phyloP scores from a whole-genome alignment of 176 grass and related monocot genomes.

The Aegilops longissima region DNA sequence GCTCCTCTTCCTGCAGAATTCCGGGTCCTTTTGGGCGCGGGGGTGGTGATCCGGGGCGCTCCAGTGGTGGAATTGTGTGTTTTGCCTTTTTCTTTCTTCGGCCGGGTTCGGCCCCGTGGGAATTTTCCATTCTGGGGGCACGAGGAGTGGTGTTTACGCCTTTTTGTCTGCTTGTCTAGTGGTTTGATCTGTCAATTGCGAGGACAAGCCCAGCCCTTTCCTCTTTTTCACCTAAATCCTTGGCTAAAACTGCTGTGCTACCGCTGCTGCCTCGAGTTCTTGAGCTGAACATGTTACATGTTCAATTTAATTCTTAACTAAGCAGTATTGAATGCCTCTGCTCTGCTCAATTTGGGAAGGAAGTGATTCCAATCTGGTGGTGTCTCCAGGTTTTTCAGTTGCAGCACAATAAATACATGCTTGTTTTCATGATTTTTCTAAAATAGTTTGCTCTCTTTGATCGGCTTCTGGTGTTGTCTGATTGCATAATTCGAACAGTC shows the following conservation, averaged over 20 bases:
- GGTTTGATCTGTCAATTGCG: conserved; percentile 39
- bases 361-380: neutral
- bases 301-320: conserved; percentile 15
- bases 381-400: neutral
- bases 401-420: conserved; percentile 7
- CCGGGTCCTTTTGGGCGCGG: neutral
- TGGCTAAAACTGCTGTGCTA: neutral
- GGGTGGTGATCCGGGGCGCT: conserved; percentile 21
- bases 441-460: neutral
- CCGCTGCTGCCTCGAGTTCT: conserved; percentile 13
- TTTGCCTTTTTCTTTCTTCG: neutral
- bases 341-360: conserved; percentile 24
- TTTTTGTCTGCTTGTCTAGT: neutral
- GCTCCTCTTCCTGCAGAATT: conserved; percentile 21
- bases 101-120: conserved; percentile 7
- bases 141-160: conserved; percentile 5
- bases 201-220: neutral
- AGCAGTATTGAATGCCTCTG: neutral
- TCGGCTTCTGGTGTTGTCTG: neutral
- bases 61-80: conserved; percentile 21
- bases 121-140: conserved; percentile 22
- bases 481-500: neutral
- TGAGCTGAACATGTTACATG: conserved; percentile 16
- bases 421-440: neutral
- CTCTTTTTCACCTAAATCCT: conserved; percentile 6